Evolutionary conservation across 176 grass and related monocot species (phyloP), one percentile per base, ranked within the genome.

Genomic region (Ananas comosus): DNA sequence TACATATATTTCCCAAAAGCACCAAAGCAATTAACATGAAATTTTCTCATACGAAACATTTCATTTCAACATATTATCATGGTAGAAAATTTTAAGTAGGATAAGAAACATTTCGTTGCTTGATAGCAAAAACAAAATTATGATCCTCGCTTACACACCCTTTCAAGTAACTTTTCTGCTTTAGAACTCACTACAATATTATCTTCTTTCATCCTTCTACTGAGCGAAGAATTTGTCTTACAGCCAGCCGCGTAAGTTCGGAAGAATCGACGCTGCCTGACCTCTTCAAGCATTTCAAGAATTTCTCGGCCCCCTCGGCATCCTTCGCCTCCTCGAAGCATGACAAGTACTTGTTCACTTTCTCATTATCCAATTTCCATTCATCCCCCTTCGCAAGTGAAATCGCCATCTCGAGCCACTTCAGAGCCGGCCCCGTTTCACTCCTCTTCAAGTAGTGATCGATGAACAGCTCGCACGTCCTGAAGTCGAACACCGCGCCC

Each of bases 241-340:
- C 76, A 51, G 0, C 76, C 85, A 18, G 79, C 75, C 72, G 80
- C 69, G 22, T 85, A 82, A 18, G 81, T 87, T 27, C 63, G 51
- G 14, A 88, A 25, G 29, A 85, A 2, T 91, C 81, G 12, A 91
- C 83, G 57, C 72, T 79, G 10, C 72, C 66, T 29, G 82, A 61
- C 11, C 3, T 67, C 73, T 79, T 87, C 78, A 87, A 69, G 72
- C 75, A 76, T 28, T 71, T 13, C 53, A 68, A 72, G 58, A 91
- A 80, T 65, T 70, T 78, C 8, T 91, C 66, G 0, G 79, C 76
- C 11, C 85, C 63, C 1, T 82, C 61, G 4, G 76, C 79, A 61
- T 91, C 85, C 58, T 83, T 86, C 51, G 81, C 71, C 70, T 91
- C 91, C 73, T 96, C 82, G 0, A 96, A 88, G 70, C 63, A 78